Evolutionary conservation across 352 stramenopile genomes (phyloP).

Genomic region (Globisporangium recalcitrans): DNA sequence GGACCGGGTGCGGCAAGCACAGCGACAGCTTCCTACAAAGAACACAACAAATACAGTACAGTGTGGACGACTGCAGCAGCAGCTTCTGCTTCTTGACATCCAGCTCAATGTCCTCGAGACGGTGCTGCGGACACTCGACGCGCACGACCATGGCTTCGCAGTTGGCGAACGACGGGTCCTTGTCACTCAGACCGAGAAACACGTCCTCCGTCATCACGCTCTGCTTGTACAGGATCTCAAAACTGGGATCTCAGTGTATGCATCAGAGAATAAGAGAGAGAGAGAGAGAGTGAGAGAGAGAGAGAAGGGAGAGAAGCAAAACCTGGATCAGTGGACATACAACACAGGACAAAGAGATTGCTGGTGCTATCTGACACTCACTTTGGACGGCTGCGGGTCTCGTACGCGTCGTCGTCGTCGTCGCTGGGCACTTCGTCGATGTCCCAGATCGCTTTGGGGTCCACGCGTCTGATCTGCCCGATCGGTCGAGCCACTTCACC

Average conservation of each 20-base stretch:
- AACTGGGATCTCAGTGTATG: too few species aligned
- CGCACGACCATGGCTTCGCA: constrained; percentile 81
- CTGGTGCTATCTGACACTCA: constrained; percentile 17
- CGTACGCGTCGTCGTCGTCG: constrained; percentile 62
- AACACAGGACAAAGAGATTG: too few species aligned
- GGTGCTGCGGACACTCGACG: constrained; percentile 59
- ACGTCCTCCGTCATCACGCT: constrained; percentile 84
- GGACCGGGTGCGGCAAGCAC: constrained; percentile 69
- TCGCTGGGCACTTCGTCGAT: constrained; percentile 72
- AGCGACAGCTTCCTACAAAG: constrained; percentile 56
- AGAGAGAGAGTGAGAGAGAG: too few species aligned
- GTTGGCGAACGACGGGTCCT: constrained; percentile 75
- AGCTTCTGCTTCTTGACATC: constrained; percentile 80
- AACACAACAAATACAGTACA: constrained; percentile 32
- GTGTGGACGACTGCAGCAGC: constrained; percentile 47
- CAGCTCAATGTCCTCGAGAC: constrained; percentile 67
- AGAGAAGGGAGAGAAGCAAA: too few species aligned
- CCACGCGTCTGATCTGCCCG: constrained; percentile 6
- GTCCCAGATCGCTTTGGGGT: too few species aligned
- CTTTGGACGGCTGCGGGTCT: constrained; percentile 46
- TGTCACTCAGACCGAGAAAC: constrained; percentile 77
- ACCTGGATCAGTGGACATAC: too few species aligned
- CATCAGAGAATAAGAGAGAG: too few species aligned
- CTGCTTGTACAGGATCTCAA: constrained; percentile 85
- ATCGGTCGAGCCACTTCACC: too few species aligned